phyloP scores from a whole-genome alignment of 352 stramenopile genomes.

The Globisporangium cystogenes region DNA sequence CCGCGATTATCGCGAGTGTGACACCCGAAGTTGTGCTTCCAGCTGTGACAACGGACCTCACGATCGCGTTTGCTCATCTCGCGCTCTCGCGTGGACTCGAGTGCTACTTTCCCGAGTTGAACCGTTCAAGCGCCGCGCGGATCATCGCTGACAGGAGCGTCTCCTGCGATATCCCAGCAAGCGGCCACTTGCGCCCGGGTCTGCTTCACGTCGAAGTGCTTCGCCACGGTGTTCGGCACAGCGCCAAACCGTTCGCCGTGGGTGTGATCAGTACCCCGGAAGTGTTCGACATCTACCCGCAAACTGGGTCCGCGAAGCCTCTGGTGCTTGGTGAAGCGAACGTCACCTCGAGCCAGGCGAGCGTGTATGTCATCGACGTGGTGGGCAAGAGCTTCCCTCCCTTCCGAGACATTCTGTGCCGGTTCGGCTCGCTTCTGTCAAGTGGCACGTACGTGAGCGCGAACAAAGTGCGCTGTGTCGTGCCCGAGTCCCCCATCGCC shows the following conservation, averaged over 20 bases:
- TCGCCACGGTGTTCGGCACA: constrained; percentile 16
- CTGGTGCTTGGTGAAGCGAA: neutral
- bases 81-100: constrained; percentile 18
- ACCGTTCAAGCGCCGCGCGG: constrained; percentile 17
- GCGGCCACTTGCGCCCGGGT: constrained; percentile 9
- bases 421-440: constrained; percentile 22
- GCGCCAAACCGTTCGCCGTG: constrained; percentile 20
- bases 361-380: constrained; percentile 11
- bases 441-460: constrained; percentile 27
- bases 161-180: constrained; percentile 13
- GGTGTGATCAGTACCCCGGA: constrained; percentile 21
- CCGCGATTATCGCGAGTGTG: constrained; percentile 14
- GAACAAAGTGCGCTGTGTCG: constrained; percentile 30
- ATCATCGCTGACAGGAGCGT: constrained; percentile 19
- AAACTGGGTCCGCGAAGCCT: constrained; percentile 6
- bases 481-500: constrained; percentile 23
- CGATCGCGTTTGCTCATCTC: constrained; percentile 14
- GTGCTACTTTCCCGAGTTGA: constrained; percentile 24
- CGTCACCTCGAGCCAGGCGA: neutral
- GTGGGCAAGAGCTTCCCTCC: constrained; percentile 43
- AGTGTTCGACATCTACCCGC: constrained; percentile 25
- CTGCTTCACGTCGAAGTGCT: constrained; percentile 14
- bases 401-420: constrained; percentile 28
- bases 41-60: constrained; percentile 15
- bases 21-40: constrained; percentile 21